Base-by-base conservation (phyloP, 192 early-diverging fungal genomes). In the Linnemannia zychae region DNA sequence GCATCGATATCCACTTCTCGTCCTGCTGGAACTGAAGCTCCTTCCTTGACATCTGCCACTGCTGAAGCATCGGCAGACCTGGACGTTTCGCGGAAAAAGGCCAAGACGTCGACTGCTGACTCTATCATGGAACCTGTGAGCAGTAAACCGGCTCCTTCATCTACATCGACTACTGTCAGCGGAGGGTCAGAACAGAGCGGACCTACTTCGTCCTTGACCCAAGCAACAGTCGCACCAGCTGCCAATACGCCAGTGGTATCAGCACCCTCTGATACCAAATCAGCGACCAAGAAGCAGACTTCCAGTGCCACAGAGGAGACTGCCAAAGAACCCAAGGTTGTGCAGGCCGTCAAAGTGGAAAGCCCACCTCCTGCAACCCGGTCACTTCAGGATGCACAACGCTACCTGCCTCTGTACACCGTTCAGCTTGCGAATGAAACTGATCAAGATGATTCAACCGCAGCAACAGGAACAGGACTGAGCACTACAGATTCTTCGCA, bases 361-460 rank as follows among this genome's bases (percentile, higher is more conserved):
- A 75, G 47, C 7, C 60, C 38, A 15, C 34, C 47, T 1, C 83
- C 83, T 9, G 40, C 77, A 28, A 18, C 72, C 36, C 67, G 85
- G 37, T 79, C 82, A 28, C 44, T 86, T 15, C 72, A 84, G 48
- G 86, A 88, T 50, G 91, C 94, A 9, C 90, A 92, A 33, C 89
- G 91, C 9, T 94, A 90, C 66, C 74, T 93, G 44, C 93, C 93
- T 11, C 79, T 95, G 44, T 95, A 94, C 71, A 95, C 94, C n/a
- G 91, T 95, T 31, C 93, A 93, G 68, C 86, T 94, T 34, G 82
- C 80, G 20, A 90, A 89, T 44, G 82, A 88, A 15, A 71, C 74
- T 36, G 80, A 70, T 6, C 86, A 83, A 20, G 37, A 47, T 37
- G 73, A 50, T 16, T 37, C 52, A 31, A 46, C 68, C 44, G 38